phyloP scores from a whole-genome alignment of 2,329 filamentous ascomycete species.

The Neobulgaria alba region DNA sequence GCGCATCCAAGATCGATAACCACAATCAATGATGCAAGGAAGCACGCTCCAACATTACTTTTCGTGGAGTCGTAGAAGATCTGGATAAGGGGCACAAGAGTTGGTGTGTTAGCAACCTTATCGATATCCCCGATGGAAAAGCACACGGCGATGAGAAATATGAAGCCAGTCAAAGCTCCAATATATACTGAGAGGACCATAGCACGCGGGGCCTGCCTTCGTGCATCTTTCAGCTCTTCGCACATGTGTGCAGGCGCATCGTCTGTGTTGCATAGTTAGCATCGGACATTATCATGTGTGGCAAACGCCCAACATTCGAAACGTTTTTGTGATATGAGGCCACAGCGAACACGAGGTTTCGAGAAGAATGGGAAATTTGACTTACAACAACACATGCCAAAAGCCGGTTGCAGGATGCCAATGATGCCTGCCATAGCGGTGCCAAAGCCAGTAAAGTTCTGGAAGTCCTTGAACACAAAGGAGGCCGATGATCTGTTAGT shows the following conservation, averaged over 20 bases:
- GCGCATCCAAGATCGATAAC: conserved; percentile 33
- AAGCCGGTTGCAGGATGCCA: conserved; percentile 44
- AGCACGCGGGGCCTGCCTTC: conserved; percentile 40
- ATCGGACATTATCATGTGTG: too few relatives aligned
- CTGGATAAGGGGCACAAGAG: conserved; percentile 40
- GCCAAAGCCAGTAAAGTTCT: conserved; percentile 45
- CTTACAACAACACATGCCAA: conserved; percentile 43
- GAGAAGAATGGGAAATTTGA: neutral
- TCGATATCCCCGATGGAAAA: conserved; percentile 44
- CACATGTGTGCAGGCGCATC: conserved; percentile 42
- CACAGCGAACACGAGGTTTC: neutral
- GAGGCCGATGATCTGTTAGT: conserved; percentile 43
- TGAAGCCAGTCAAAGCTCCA: conserved; percentile 39
- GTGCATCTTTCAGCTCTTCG: conserved; percentile 44
- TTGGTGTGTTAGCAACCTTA: conserved; percentile 32
- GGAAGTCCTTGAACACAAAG: conserved; percentile 47
- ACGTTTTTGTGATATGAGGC: neutral
- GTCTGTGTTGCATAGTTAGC: too few relatives aligned
- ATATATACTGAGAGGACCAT: conserved; percentile 40
- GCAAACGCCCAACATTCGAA: too few relatives aligned
- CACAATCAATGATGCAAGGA: conserved; percentile 39
- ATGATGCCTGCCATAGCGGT: conserved; percentile 42
- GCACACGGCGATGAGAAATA: conserved; percentile 40
- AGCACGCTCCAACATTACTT: conserved; percentile 36
- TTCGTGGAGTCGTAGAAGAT: conserved; percentile 41